Evolutionary conservation across 2,329 filamentous ascomycete genomes (phyloP).

Genomic region (Colletotrichum aenigma): DNA sequence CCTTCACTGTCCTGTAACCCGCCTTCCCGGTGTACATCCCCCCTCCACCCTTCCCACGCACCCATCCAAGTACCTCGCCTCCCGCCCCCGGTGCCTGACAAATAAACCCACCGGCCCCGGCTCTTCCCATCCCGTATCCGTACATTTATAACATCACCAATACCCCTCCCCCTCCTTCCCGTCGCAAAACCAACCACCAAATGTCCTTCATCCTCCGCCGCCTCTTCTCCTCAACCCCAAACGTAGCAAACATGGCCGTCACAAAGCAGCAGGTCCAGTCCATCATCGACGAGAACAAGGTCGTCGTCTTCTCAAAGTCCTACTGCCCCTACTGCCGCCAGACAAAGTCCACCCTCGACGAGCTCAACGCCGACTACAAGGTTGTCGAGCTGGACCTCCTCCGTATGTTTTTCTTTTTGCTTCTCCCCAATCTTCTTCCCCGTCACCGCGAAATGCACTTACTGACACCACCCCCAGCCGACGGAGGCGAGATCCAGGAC

Average conservation of each 20-base stretch:
- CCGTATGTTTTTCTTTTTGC: constrained; percentile 55
- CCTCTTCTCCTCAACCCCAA: constrained; percentile 65
- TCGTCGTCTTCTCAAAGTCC: constrained; percentile 96
- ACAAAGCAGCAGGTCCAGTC: constrained; percentile 82
- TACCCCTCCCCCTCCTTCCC: neutral
- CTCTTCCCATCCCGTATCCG: neutral
- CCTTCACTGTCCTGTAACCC: neutral
- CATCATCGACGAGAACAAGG: constrained; percentile 88
- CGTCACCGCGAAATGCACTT: neutral
- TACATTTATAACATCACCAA: constrained; percentile 2
- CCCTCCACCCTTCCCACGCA: neutral
- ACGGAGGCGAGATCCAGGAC: constrained; percentile 82
- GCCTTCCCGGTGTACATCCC: neutral
- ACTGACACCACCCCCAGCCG: constrained; percentile 56
- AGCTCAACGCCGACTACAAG: constrained; percentile 74
- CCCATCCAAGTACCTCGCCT: neutral
- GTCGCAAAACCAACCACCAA: neutral
- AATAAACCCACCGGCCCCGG: neutral
- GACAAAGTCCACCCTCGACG: constrained; percentile 76
- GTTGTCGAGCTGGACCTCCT: constrained; percentile 85
- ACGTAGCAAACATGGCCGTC: constrained; percentile 75
- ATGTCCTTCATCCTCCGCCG: constrained; percentile 71
- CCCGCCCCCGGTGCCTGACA: neutral
- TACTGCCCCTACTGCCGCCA: constrained; percentile 93
- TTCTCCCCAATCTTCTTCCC: too few relatives aligned